These are phyloP conservation scores for Phytopythium helicoides DNA, from an alignment of 352 stramenopile genomes.

Conservation along the genomic window DNA sequence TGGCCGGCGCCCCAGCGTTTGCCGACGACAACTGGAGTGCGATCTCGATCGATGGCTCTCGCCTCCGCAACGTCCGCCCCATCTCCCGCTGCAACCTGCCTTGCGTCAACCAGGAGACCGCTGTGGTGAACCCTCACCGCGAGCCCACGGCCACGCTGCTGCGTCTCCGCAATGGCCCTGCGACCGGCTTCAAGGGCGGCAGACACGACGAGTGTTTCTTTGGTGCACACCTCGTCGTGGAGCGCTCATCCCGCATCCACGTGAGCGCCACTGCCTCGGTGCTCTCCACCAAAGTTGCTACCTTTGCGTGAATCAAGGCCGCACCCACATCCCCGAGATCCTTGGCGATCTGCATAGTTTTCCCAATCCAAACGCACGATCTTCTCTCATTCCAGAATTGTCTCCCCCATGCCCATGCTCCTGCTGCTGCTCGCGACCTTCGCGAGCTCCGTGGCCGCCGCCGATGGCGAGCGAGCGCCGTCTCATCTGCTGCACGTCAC, in stretches of 20 bases:
- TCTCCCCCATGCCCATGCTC: too few species aligned
- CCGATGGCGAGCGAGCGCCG: too few species aligned
- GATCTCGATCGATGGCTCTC: conserved; percentile 27
- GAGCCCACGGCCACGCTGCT: conserved; percentile 33
- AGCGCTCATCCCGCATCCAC: conserved; percentile 20
- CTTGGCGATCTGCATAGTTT: too few species aligned
- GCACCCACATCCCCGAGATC: too few species aligned
- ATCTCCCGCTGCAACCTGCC: conserved; percentile 59
- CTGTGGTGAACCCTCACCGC: conserved; percentile 17
- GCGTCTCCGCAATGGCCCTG: conserved; percentile 31
- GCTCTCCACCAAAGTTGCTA: conserved; percentile 38
- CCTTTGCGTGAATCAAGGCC: conserved; percentile 21
- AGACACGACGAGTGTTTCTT: conserved; percentile 44
- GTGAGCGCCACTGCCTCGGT: conserved; percentile 39
- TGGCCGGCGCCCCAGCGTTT: conserved; percentile 39
- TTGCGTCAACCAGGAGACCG: conserved; percentile 47
- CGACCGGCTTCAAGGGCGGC: conserved; percentile 37
- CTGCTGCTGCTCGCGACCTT: too few species aligned
- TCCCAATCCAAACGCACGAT: too few species aligned
- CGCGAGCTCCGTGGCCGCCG: too few species aligned
- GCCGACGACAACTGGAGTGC: conserved; percentile 53
- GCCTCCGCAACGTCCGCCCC: conserved; percentile 53
- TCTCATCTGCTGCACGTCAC: too few species aligned
- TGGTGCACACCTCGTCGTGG: conserved; percentile 46
- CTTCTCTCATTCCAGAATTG: too few species aligned